phyloP scores from a whole-genome alignment of 2,329 filamentous ascomycete genomes.

The Raffaelea deltoideospora region DNA sequence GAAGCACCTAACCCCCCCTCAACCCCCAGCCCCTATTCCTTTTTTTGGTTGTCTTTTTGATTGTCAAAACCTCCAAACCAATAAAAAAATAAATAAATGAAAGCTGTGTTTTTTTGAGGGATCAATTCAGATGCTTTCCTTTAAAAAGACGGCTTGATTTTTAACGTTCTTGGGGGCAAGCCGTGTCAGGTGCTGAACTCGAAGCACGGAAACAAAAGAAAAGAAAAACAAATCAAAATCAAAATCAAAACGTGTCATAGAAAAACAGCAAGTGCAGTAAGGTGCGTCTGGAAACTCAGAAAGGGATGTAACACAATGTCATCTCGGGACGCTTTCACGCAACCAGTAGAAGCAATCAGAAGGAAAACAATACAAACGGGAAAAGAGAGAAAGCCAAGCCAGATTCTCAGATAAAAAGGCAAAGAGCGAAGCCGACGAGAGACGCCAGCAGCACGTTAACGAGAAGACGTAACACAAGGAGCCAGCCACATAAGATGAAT shows the following conservation, averaged over 20 bases:
- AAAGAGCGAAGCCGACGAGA: neutral
- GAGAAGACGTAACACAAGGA: neutral
- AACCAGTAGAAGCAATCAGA: neutral
- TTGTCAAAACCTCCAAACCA: too few relatives aligned
- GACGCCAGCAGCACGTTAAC: neutral
- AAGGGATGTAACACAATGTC: neutral
- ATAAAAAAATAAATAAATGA: neutral
- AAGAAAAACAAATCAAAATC: neutral
- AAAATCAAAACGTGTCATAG: neutral
- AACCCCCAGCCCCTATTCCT: too few relatives aligned
- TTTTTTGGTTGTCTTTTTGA: too few relatives aligned
- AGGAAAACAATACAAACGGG: neutral
- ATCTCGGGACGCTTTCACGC: neutral
- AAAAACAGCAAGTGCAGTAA: neutral
- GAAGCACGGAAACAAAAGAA: neutral
- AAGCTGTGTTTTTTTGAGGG: neutral
- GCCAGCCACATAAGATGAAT: neutral
- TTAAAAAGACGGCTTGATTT: neutral
- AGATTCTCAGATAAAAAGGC: neutral
- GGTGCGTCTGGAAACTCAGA: neutral
- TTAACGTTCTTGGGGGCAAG: neutral
- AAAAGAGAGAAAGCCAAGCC: neutral
- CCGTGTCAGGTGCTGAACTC: too few relatives aligned
- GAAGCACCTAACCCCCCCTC: too few relatives aligned
- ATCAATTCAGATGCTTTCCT: neutral